Percentiles rank a stretch among this genome's conserved stretches.
Evolutionary conservation across 2,329 filamentous ascomycete genomes (phyloP).

Genomic region (Thermothelomyces thermophilus): DNA sequence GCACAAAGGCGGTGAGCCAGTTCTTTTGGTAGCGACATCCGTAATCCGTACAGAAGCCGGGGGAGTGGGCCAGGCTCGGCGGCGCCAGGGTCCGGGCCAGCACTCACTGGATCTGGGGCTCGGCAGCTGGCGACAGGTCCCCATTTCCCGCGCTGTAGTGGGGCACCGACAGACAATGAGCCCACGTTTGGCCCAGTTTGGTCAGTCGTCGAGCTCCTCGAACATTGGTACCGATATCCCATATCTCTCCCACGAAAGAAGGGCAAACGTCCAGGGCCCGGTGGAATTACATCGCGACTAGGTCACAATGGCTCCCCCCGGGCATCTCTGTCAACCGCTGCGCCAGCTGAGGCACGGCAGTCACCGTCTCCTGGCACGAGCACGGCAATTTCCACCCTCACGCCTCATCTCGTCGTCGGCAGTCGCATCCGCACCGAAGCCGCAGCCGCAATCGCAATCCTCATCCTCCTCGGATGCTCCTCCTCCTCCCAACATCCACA

Average conservation of each 20-base stretch:
- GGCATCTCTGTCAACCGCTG: not conserved
- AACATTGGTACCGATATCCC: too few species aligned
- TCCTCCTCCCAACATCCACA: not conserved
- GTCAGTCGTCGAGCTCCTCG: conserved; percentile 12
- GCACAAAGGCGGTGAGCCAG: too few species aligned
- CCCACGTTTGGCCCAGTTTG: conserved; percentile 2
- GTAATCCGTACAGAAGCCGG: too few species aligned
- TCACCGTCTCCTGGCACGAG: not conserved
- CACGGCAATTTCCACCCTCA: not conserved
- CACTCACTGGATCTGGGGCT: not conserved
- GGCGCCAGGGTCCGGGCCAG: not conserved
- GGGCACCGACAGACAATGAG: conserved; percentile 7
- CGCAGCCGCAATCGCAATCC: not conserved
- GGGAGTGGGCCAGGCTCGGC: too few species aligned
- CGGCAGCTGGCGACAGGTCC: not conserved
- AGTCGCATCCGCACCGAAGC: not conserved
- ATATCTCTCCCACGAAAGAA: too few species aligned
- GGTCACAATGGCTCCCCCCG: conserved; percentile 6
- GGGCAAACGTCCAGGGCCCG: too few species aligned
- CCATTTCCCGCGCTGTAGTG: not conserved
- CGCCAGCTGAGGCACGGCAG: not conserved
- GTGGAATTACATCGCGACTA: too few species aligned
- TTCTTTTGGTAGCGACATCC: too few species aligned
- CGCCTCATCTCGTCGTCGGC: conserved; percentile 3
- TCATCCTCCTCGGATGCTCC: not conserved